Evolutionary conservation across 306 rosid genomes (phyloP).

Genomic region (Morella rubra): DNA sequence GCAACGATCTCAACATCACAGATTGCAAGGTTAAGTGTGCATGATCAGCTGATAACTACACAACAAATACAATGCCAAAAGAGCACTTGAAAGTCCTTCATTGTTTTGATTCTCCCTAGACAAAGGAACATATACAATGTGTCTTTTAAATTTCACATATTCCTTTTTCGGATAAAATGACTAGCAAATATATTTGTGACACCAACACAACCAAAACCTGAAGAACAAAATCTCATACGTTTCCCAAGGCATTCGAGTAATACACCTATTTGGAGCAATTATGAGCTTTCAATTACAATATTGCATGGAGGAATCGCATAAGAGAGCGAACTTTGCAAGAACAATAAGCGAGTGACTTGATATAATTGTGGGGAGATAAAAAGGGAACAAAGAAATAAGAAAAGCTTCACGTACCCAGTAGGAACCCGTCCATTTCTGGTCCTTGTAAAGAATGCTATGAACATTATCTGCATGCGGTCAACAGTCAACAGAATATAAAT

Average conservation of each 20-base stretch:
- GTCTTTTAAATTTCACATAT: not conserved
- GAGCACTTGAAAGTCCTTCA: too few species aligned
- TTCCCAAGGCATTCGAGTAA: not conserved
- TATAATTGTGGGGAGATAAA: not conserved
- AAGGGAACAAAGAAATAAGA: not conserved
- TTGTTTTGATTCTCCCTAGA: too few species aligned
- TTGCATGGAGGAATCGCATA: not conserved
- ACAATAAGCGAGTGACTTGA: not conserved
- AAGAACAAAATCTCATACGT: not conserved
- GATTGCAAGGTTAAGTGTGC: too few species aligned
- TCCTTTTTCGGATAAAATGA: not conserved
- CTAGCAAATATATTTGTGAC: not conserved
- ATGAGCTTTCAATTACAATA: not conserved
- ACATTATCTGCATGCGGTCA: slow-evolving; percentile 52
- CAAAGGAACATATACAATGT: too few species aligned
- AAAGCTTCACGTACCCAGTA: slow-evolving; percentile 64
- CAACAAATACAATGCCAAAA: too few species aligned
- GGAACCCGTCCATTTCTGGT: slow-evolving; percentile 75
- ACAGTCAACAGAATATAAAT: slow-evolving; percentile 11
- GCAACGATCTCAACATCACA: too few species aligned
- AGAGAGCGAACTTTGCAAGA: not conserved
- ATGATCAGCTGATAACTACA: too few species aligned
- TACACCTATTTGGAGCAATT: not conserved
- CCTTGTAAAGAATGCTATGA: slow-evolving; percentile 80
- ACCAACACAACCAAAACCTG: not conserved